Base-by-base conservation (phyloP, 148 eudicot genomes). In the Camellia sinensis region DNA sequence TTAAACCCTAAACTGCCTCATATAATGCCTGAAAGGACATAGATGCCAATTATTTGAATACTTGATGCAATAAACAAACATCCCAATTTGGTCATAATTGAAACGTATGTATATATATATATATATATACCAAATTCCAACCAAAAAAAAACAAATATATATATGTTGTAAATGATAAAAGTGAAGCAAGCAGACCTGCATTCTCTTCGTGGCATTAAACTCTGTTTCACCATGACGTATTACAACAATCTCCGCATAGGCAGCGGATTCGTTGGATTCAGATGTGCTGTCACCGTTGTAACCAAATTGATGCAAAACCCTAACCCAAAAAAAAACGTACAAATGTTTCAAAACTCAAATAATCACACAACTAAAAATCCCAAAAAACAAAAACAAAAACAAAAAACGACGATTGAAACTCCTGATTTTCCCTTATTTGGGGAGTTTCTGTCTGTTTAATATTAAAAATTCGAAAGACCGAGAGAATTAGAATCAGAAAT, bases 201-300 rank as follows among this genome's bases (percentile, higher is more conserved):
- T 82, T 89, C 90, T 90, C 12, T 78, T 81, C 76, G 81, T 86
- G 69, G 89, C 86, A 78, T 92, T 92, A 93, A 93, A 92, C 64
- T 89, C 92, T 3, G 89, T 88, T 80, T 88, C 91, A 44, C 91
- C 91, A 52, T 88, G 91, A 64, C 91, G 89, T 40, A 88, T 81
- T 1, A 88, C 81, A 46, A 88, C 80, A n/a, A 88, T 81, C 80
- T 88, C 91, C 5, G 89, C 80, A 73, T 74, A 78, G 29, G 66
- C 78, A 29, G 37, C 37, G 14, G 71, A 82, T 52, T 14, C 71
- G 19, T 17, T 48, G 77, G 66, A 14, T 7, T 59, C 80, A 9
- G 7, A 56, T 18, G 73, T 67, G 8, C 43, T 76, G 21, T 63
- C 67, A 18, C 63, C 77, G 57, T 48, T 52, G 53, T 69, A n/a